Base-by-base conservation (phyloP, 768 basidiomycete genomes). In the Lentinula guzmanii region DNA sequence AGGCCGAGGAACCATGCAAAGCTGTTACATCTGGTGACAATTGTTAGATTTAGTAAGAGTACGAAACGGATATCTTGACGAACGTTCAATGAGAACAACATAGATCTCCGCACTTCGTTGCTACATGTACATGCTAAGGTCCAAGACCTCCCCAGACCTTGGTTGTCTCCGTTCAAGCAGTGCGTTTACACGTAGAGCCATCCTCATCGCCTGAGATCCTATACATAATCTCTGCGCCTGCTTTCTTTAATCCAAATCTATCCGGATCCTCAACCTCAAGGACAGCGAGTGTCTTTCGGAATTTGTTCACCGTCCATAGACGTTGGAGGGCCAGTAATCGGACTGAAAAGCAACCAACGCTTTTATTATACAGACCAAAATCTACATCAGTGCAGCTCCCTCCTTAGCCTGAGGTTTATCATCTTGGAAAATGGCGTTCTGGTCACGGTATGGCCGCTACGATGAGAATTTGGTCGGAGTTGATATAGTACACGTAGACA, bases 181-280 rank as follows among this genome's bases (percentile, higher is more conserved):
- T 88, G n/a, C 93, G 70, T 72, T 87, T 90, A 67, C 84, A 84
- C 6, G 92, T 79, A 1, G 72, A 78, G 1, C 87, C 86, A 33
- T 82, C 82, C 57, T 91, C 89, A 66, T 91, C 89, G 9, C 88
- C 87, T 28, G 92, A 71, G 51, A 93, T 83, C 67, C 91, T 75
- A 67, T 84, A 88, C 31, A 93, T 71, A 46, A 93, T 69, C 62
- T 89, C 83, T 61, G 82, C 84, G 7, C 90, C 91, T 3, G 86
- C 91, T 91, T 55, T 82, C 86, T 71, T 88, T 90, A 37, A 89
- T 76, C 24, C 73, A 77, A 42, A 93, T 80, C 4, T 74, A 65
- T 90, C 86, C 0, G 90, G 91, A 0, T 90, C 90, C 55, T 92
- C 90, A 13, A 90, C 80, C 70, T 93, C 91, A 61, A 92, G 74